These are phyloP conservation scores for Daldinia eschscholtzii DNA, from an alignment of 2,329 filamentous ascomycete species.

Conservation along the genomic window DNA sequence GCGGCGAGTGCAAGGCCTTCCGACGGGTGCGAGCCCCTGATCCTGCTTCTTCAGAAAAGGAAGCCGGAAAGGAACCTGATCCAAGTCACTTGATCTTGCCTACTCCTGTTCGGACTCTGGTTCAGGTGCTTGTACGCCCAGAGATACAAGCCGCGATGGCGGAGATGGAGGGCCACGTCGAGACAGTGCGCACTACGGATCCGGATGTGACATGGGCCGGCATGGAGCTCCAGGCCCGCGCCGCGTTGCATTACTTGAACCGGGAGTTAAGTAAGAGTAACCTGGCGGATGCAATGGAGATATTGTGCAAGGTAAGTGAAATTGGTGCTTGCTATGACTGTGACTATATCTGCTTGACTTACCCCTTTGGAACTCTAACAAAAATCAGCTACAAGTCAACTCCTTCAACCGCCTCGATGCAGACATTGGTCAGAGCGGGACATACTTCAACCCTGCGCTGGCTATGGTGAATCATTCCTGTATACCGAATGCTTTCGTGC, in stretches of 20 bases:
- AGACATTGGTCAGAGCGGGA: conserved; percentile 65
- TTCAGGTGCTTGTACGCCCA: conserved; percentile 63
- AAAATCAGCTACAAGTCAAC: conserved; percentile 69
- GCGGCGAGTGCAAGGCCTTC: conserved; percentile 66
- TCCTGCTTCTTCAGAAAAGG: background rate
- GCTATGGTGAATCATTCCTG: conserved; percentile 75
- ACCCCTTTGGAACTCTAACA: conserved; percentile 11
- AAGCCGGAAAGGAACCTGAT: too few species aligned
- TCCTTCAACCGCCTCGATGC: conserved; percentile 69
- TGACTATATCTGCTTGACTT: background rate
- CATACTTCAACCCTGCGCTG: conserved; percentile 68
- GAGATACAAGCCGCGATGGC: conserved; percentile 52
- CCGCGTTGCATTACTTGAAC: conserved; percentile 63
- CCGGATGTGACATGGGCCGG: conserved; percentile 50
- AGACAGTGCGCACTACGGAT: conserved; percentile 53
- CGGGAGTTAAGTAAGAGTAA: conserved; percentile 54
- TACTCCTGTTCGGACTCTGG: conserved; percentile 66
- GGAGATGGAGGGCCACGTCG: conserved; percentile 62
- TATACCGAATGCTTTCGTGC: conserved; percentile 69
- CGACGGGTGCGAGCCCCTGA: conserved; percentile 56
- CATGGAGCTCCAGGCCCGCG: conserved; percentile 63
- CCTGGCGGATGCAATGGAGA: conserved; percentile 58
- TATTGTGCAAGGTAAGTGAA: conserved; percentile 66
- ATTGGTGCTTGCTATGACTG: background rate
- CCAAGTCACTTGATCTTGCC: conserved; percentile 56